Evolutionary conservation across 352 stramenopile species (phyloP).

Genomic region (Pythium aristosporum): DNA sequence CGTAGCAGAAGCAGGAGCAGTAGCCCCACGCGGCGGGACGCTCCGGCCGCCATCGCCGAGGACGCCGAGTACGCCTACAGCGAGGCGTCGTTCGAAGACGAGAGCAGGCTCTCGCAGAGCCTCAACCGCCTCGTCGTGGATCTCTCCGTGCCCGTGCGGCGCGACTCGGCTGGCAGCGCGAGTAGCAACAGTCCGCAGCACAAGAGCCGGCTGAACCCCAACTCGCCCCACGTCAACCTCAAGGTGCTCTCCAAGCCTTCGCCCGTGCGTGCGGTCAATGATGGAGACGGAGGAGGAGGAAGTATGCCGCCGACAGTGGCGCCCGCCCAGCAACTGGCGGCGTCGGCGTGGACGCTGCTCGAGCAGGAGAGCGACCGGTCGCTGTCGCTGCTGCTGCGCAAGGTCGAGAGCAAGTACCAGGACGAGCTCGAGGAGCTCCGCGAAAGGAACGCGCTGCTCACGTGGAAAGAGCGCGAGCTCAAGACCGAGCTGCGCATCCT

Average conservation of each 20-base stretch:
- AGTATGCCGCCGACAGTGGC: too few species aligned
- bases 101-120: constrained; percentile 52
- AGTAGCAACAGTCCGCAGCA: constrained; percentile 13
- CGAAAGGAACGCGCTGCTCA: constrained; percentile 63
- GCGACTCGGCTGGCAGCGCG: constrained; percentile 35
- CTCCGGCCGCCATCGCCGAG: constrained; percentile 28
- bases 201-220: constrained; percentile 24
- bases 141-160: constrained; percentile 53
- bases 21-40: constrained; percentile 12
- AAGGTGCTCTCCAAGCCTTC: constrained; percentile 47
- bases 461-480: constrained; percentile 72
- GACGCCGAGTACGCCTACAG: constrained; percentile 47
- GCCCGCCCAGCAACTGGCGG: background rate
- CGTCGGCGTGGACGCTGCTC: constrained; percentile 9
- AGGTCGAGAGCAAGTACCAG: constrained; percentile 77
- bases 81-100: constrained; percentile 72
- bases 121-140: constrained; percentile 50
- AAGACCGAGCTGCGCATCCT: constrained; percentile 60
- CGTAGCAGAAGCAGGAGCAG: background rate
- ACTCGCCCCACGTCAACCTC: constrained; percentile 41
- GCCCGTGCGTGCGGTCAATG: background rate
- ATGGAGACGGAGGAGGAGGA: constrained; percentile 1
- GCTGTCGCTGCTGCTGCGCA: constrained; percentile 71
- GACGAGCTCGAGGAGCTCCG: constrained; percentile 76
- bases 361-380: constrained; percentile 35